A percentile compares a stretch with the other conserved stretches of the same genome.
These are phyloP conservation scores for Aspergillus calidoustus DNA, from an alignment of 2,329 filamentous ascomycete species.

Conservation along the genomic window DNA sequence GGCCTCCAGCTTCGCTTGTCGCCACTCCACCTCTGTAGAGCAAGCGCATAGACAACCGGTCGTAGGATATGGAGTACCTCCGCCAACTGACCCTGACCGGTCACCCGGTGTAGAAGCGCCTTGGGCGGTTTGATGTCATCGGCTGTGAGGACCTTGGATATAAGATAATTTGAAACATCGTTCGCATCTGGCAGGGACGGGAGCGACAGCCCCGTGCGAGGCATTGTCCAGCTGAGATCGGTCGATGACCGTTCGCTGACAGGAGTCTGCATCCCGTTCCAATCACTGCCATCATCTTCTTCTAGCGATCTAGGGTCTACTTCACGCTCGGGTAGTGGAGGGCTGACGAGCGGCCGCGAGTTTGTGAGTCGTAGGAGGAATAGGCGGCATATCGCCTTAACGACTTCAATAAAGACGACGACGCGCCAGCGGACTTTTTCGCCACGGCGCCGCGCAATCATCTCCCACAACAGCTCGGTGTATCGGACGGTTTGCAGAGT, in stretches of 20 bases:
- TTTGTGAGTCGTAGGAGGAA: slow-evolving; percentile 82
- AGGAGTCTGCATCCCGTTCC: slow-evolving; percentile 53
- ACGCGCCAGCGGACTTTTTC: slow-evolving; percentile 83
- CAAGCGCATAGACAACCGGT: slow-evolving; percentile 82
- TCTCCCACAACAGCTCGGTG: slow-evolving; percentile 95
- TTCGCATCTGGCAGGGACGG: slow-evolving; percentile 79
- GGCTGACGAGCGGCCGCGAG: slow-evolving; percentile 78
- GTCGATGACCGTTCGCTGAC: slow-evolving; percentile 45
- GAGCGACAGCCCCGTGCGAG: slow-evolving; percentile 84
- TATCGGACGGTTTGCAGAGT: slow-evolving; percentile 90
- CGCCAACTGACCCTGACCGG: slow-evolving; percentile 76
- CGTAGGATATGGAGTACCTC: slow-evolving; percentile 92
- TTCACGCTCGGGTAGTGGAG: slow-evolving; percentile 84
- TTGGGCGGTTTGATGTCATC: slow-evolving; percentile 96
- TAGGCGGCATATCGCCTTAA: slow-evolving; percentile 84
- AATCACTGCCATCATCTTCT: slow-evolving; percentile 52
- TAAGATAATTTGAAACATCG: slow-evolving; percentile 84
- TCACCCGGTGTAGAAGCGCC: slow-evolving; percentile 75
- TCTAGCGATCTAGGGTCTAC: slow-evolving; percentile 67
- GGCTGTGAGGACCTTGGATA: slow-evolving; percentile 87
- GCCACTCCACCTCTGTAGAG: slow-evolving; percentile 73
- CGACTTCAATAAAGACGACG: slow-evolving; percentile 78
- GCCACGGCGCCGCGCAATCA: slow-evolving; percentile 86
- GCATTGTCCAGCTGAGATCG: slow-evolving; percentile 79
- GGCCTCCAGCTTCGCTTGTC: slow-evolving; percentile 85